Evolutionary conservation across 2,329 filamentous ascomycete genomes (phyloP), one percentile per base, ranked within the genome.

Genomic region (Pseudohalonectria lignicola): DNA sequence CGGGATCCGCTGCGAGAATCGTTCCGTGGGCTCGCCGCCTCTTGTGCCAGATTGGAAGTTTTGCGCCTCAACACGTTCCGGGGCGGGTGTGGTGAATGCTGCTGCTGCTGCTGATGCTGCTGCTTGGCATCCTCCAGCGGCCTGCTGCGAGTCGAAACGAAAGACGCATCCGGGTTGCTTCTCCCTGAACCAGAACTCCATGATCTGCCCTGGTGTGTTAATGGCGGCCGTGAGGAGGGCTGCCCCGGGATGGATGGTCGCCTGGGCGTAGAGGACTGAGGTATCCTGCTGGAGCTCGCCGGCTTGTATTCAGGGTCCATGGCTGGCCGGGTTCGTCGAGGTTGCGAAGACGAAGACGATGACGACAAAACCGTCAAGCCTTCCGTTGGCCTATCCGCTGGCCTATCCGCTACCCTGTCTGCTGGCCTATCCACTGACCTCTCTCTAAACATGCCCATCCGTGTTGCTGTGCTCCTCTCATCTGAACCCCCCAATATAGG

Each of bases 1-100:
- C 49, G 55, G 34, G 56, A 61, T 36, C 51, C 52, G 39, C 50
- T 52, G 19, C 49, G 53, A 18, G 61, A 56, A 21, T 60, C 57
- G 31, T 51, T 57, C 11, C 52, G 57, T 8, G 46, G 40, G 28
- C 48, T 56, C 16, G 49, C 46, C 5, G 52, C 43, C 17, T 67
- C 60, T 39, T 61, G 59, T 2, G 66, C 55, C 29, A 68, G 51
- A 10, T 61, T 62, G 12, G 69, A 67, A 39, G 64, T 62, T 49
- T 74, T 76, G 46, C 66, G 64, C 45, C 66, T 60, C 34, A 74
- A 51, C 8, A 66, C 58, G 47, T 65, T 67, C 30, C 62, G 62
- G 53, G 51, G 33, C 56, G 53, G 23, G n/a, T n/a, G n/a, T n/a
- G n/a, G n/a, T n/a, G n/a, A n/a, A n/a, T n/a, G n/a, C n/a, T n/a